phyloP scores from a whole-genome alignment of 1,139 yeast species.

The Saccharomycopsis hybrid region DNA sequence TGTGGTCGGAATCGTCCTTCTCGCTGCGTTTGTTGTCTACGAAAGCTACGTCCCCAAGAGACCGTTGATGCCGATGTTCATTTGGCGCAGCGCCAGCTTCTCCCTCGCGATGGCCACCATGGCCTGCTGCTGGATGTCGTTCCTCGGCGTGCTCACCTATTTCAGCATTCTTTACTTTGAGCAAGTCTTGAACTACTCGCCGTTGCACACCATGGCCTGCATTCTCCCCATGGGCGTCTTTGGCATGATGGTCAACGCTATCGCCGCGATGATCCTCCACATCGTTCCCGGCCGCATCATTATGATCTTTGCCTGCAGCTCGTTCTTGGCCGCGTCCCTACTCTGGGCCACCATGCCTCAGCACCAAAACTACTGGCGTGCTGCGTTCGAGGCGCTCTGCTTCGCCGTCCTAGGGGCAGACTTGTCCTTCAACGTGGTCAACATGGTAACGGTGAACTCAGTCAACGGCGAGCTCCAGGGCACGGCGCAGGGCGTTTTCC shows the following conservation, averaged over 20 bases:
- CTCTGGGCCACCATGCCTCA: constrained; percentile 36
- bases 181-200: constrained; percentile 30
- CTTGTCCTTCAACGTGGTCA: constrained; percentile 37
- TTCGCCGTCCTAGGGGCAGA: constrained; percentile 41
- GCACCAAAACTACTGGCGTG: constrained; percentile 34
- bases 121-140: constrained; percentile 34
- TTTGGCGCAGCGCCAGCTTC: constrained; percentile 35
- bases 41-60: constrained; percentile 33
- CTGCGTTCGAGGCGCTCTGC: constrained; percentile 38
- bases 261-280: constrained; percentile 40
- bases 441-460: constrained; percentile 35
- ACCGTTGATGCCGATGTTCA: constrained; percentile 41
- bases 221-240: constrained; percentile 34
- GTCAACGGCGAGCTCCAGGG: constrained; percentile 34
- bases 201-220: constrained; percentile 37
- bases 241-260: constrained; percentile 34
- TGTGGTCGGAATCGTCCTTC: constrained; percentile 32
- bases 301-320: constrained; percentile 30
- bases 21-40: constrained; percentile 33
- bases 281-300: constrained; percentile 34
- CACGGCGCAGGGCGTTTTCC: constrained; percentile 41
- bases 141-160: constrained; percentile 34
- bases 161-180: constrained; percentile 38
- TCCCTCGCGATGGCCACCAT: constrained; percentile 33
- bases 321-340: constrained; percentile 31